Evolutionary conservation across 805 yeast species (phyloP).

Genomic region (Clavispora vitiphila): DNA sequence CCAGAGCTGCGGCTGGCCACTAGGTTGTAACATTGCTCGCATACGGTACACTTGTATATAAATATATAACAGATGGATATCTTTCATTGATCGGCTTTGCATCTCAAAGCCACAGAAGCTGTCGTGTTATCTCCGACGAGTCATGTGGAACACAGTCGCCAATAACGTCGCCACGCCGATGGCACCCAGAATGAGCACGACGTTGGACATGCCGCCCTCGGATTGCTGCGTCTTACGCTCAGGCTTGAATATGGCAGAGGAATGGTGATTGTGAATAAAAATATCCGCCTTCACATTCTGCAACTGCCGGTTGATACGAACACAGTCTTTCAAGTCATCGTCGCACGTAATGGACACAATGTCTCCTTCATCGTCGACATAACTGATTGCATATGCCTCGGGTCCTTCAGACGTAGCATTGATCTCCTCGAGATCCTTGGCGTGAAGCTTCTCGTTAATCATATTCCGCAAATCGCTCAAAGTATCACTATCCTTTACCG

Average conservation of each 20-base stretch:
- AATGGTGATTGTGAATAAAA: constrained; percentile 63
- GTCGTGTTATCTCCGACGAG: neutral
- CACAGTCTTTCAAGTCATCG: constrained; percentile 70
- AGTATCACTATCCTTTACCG: constrained; percentile 54
- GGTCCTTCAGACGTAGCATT: constrained; percentile 12
- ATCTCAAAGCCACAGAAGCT: neutral
- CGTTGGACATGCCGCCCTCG: constrained; percentile 58
- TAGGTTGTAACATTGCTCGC: neutral
- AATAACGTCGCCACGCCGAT: constrained; percentile 51
- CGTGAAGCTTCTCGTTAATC: constrained; percentile 39
- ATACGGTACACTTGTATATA: constrained; percentile 5
- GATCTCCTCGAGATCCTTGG: constrained; percentile 32
- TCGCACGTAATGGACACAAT: constrained; percentile 71
- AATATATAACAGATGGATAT: constrained; percentile 1
- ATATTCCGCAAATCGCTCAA: constrained; percentile 41
- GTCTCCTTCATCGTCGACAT: constrained; percentile 82
- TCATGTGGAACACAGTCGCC: constrained; percentile 8
- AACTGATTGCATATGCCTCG: constrained; percentile 59
- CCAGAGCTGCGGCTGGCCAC: constrained; percentile 28
- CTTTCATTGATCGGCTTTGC: neutral
- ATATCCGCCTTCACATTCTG: constrained; percentile 63
- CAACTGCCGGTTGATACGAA: constrained; percentile 46
- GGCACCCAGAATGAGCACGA: constrained; percentile 59
- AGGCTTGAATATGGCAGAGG: constrained; percentile 23
- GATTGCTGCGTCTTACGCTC: too few relatives aligned